A percentile compares a stretch with the other conserved stretches of the same genome.
Conservation (phyloP, 495 filamentous ascomycete species). For the Penicillium silybi region DNA sequence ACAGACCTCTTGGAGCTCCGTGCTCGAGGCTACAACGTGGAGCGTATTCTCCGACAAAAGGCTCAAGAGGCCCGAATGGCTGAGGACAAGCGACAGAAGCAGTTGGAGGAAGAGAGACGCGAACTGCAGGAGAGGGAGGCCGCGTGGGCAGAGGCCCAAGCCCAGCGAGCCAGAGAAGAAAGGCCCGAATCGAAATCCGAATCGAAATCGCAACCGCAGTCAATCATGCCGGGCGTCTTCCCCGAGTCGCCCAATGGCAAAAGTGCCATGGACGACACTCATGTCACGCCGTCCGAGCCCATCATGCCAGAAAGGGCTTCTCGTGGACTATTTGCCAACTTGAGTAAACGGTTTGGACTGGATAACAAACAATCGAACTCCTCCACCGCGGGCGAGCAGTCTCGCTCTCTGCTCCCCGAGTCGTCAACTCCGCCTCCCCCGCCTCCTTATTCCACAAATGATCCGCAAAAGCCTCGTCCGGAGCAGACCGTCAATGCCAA, state of each 20-base stretch:
- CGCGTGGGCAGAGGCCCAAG: slow-evolving; percentile 42
- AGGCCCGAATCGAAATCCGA: slow-evolving; percentile 21
- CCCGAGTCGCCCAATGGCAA: slow-evolving; percentile 53
- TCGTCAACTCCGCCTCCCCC: slow-evolving; percentile 37
- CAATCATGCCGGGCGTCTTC: slow-evolving; percentile 67
- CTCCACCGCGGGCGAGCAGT: slow-evolving; percentile 18
- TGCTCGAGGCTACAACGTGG: slow-evolving; percentile 88
- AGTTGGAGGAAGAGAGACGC: slow-evolving; percentile 69
- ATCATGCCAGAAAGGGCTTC: slow-evolving; percentile 32
- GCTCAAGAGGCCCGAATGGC: slow-evolving; percentile 80
- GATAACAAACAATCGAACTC: slow-evolving; percentile 38
- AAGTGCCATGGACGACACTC: slow-evolving; percentile 18
- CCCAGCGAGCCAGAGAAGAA: slow-evolving; percentile 30
- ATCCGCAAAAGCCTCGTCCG: slow-evolving; percentile 34
- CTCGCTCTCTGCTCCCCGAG: slow-evolving; percentile 21
- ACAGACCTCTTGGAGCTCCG: slow-evolving; percentile 74
- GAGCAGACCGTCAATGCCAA: slow-evolving; percentile 39
- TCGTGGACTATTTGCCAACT: slow-evolving; percentile 58
- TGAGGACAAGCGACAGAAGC: slow-evolving; percentile 72
- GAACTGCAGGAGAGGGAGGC: slow-evolving; percentile 59
- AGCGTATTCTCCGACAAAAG: slow-evolving; percentile 80
- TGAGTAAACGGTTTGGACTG: slow-evolving; percentile 63
- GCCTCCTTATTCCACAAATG: slow-evolving; percentile 36
- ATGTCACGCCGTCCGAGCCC: slow-evolving; percentile 16
- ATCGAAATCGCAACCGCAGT: slow-evolving; percentile 27